phyloP scores from a whole-genome alignment of 148 eudicot species.

The Amaranthus palmeri region DNA sequence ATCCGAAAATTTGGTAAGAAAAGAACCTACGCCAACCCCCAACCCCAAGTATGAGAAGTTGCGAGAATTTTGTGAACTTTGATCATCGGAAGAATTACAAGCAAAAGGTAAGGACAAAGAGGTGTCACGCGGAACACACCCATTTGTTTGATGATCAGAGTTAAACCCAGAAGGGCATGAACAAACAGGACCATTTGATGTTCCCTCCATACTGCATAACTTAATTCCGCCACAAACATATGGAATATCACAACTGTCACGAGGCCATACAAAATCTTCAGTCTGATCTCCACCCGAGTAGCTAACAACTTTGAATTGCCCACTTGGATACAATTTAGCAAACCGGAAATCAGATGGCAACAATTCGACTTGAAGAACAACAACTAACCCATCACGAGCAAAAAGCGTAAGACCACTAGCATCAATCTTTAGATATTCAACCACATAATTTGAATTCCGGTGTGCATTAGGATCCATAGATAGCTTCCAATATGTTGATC shows the following conservation, averaged over 20 bases:
- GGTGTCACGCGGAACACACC: conserved; percentile 44
- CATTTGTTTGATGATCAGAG: conserved; percentile 13
- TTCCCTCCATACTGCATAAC: conserved; percentile 30
- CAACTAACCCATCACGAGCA: conserved; percentile 34
- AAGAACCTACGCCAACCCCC: conserved; percentile 46
- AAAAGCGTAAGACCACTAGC: conserved; percentile 53
- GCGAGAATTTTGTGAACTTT: conserved; percentile 19
- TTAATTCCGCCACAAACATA: conserved; percentile 56
- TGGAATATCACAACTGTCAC: conserved; percentile 50
- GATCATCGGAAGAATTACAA: conserved; percentile 35
- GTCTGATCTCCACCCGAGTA: conserved; percentile 25
- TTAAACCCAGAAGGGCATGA: conserved; percentile 57
- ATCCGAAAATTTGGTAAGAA: conserved; percentile 35
- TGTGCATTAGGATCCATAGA: conserved; percentile 52
- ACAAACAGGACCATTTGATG: conserved; percentile 36
- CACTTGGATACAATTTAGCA: conserved; percentile 44
- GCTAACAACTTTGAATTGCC: conserved; percentile 51
- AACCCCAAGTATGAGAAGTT: conserved; percentile 39
- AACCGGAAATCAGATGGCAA: conserved; percentile 39
- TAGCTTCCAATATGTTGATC: conserved; percentile 53
- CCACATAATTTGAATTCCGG: conserved; percentile 37
- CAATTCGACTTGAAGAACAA: conserved; percentile 38
- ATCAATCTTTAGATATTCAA: conserved; percentile 46
- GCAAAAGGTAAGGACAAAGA: conserved; percentile 42
- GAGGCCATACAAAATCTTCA: conserved; percentile 45